Base-by-base conservation (phyloP, 2,329 filamentous ascomycete genomes). In the Phyllosticta citriasiana region DNA sequence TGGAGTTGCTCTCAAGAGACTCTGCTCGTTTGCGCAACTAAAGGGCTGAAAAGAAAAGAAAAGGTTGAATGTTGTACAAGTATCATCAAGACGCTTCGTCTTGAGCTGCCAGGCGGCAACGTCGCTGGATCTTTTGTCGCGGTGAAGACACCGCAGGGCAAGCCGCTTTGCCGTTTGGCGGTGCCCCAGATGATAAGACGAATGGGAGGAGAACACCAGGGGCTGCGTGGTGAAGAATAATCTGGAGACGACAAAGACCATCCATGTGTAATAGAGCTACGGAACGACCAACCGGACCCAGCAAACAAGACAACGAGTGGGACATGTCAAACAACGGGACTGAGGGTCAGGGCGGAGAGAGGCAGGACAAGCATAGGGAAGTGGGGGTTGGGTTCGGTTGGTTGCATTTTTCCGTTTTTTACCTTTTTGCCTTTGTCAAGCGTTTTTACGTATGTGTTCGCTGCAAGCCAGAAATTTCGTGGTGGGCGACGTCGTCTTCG, bases 1-100 rank as follows among this genome's bases (percentile, higher is more conserved):
- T 64, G 72, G 73, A 55, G 70, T 72, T 58, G 75, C 74, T 60
- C 65, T 80, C 65, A 74, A 74, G 57, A 69, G 79, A 65, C 64
- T 76, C n/a, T 74, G 71, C 52, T 60, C 55, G 68, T 73, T 67
- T 72, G 73, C 64, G 68, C 70, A 60, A 69, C 71, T 71, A 72
- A 73, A 59, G 71, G 62, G 60, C 26, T 64, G 60, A 62, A 27
- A 27, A 22, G 19, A n/a, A n/a, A 6, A 5, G n/a, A n/a, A n/a
- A 6, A 5, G n/a, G n/a, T n/a, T 7, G 16, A 7, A 2, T n/a
- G 14, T n/a, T 16, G n/a, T n/a, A n/a, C 40, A 47, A 47, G 5
- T 8, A 16, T n/a, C 2, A 47, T n/a, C 14, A 2, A 7, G 40
- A 19, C n/a, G 40, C 24, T 7, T 55, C 7, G 3, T 6, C 40